phyloP scores from a whole-genome alignment of 352 stramenopile genomes.

The Peronospora farinosa region DNA sequence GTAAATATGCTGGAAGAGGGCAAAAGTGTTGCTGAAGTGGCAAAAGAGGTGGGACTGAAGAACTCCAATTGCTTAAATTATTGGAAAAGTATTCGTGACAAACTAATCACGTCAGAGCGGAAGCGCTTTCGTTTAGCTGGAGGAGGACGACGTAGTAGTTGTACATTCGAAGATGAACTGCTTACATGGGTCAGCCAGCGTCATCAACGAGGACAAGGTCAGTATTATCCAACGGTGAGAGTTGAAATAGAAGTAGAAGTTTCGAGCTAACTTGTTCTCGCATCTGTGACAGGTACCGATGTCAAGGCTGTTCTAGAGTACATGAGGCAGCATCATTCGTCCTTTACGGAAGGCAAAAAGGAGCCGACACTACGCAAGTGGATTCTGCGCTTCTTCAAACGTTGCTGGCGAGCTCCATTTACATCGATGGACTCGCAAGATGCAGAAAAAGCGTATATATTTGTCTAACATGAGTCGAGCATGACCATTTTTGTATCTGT shows the following conservation, averaged over 20 bases:
- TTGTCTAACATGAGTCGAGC: conserved; percentile 42
- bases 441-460: conserved; percentile 47
- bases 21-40: conserved; percentile 53
- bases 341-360: conserved; percentile 76
- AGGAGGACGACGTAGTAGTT: conserved; percentile 58
- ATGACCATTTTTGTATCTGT: background rate
- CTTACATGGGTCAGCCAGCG: conserved; percentile 65
- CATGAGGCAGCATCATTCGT: conserved; percentile 50
- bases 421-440: conserved; percentile 37
- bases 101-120: conserved; percentile 59
- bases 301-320: conserved; percentile 69
- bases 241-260: background rate
- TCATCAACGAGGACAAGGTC: conserved; percentile 54
- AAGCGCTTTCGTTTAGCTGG: conserved; percentile 67
- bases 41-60: conserved; percentile 59
- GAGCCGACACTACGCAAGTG: conserved; percentile 72
- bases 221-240: background rate
- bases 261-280: conserved; percentile 2
- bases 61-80: conserved; percentile 66
- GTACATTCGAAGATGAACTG: conserved; percentile 68
- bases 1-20: conserved; percentile 62
- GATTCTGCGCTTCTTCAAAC: conserved; percentile 81
- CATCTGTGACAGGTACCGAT: conserved; percentile 36
- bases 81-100: conserved; percentile 74
- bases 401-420: conserved; percentile 44